These are phyloP conservation scores for Xylariaceae sp. DNA, from an alignment of 2,329 filamentous ascomycete genomes.

Conservation along the genomic window DNA sequence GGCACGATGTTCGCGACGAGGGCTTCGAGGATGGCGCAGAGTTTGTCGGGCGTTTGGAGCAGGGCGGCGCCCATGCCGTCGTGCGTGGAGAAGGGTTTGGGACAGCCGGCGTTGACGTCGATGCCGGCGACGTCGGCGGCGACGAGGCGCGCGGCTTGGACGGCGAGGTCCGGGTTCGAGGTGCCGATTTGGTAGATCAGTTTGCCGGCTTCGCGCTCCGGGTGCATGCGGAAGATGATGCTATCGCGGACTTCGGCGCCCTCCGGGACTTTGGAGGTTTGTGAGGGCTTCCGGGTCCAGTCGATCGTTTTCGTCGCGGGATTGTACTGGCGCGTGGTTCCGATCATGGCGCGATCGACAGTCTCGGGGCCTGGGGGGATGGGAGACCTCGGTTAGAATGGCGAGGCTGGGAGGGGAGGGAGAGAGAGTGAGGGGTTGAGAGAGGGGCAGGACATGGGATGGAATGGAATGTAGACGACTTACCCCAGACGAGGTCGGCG, in stretches of 20 bases:
- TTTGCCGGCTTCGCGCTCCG: slow-evolving; percentile 64
- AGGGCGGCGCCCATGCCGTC: slow-evolving; percentile 96
- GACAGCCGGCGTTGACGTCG: slow-evolving; percentile 96
- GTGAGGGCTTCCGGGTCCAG: slow-evolving; percentile 71
- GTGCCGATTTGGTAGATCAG: slow-evolving; percentile 93
- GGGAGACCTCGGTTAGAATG: background rate
- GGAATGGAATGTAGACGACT: slow-evolving; percentile 22
- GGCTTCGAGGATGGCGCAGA: slow-evolving; percentile 76
- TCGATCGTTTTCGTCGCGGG: slow-evolving; percentile 73
- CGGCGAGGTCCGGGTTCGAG: slow-evolving; percentile 73
- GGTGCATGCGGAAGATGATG: slow-evolving; percentile 80
- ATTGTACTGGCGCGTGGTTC: slow-evolving; percentile 73
- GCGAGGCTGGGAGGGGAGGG: too few species aligned
- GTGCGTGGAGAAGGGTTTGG: slow-evolving; percentile 89
- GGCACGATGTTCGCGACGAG: slow-evolving; percentile 73
- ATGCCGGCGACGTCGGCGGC: slow-evolving; percentile 87
- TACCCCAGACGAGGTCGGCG: slow-evolving; percentile 93
- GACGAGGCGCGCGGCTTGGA: slow-evolving; percentile 76
- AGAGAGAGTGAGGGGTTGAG: background rate
- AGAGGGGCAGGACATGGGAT: background rate
- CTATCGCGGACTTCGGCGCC: slow-evolving; percentile 51
- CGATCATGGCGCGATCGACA: slow-evolving; percentile 86
- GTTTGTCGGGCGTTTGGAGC: slow-evolving; percentile 74
- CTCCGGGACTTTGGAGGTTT: slow-evolving; percentile 55
- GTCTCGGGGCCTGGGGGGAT: slow-evolving; percentile 74